These are phyloP conservation scores for Quercus gilva DNA, from an alignment of 306 rosid species.

Conservation along the genomic window DNA sequence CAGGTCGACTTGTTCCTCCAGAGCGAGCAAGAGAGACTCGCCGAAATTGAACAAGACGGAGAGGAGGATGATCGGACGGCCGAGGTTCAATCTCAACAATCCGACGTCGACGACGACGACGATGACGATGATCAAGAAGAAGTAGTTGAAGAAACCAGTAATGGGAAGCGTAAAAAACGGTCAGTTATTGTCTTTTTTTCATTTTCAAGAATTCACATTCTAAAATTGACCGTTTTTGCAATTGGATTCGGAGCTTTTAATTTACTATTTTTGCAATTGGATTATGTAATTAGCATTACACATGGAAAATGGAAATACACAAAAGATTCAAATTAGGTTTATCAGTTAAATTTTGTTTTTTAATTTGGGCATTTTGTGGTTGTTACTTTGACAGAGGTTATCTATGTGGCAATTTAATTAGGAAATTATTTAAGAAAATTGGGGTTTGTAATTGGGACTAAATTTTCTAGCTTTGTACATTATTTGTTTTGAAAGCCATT, in stretches of 20 bases:
- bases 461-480: conserved; percentile 9
- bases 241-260: neutral
- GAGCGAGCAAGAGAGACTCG: conserved; percentile 29
- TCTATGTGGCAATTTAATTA: neutral
- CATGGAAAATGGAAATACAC: neutral
- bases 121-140: conserved; percentile 18
- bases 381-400: too few species aligned
- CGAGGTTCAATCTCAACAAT: conserved; percentile 27
- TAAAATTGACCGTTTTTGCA: conserved; percentile 1
- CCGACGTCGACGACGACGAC: conserved; percentile 30
- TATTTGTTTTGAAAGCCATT: conserved; percentile 43
- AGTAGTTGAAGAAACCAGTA: conserved; percentile 32
- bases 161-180: conserved; percentile 48
- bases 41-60: conserved; percentile 14
- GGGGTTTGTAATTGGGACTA: conserved; percentile 22
- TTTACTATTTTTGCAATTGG: neutral
- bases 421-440: conserved; percentile 16
- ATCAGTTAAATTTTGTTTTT: neutral
- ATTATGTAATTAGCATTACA: neutral
- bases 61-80: conserved; percentile 12
- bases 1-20: conserved; percentile 76
- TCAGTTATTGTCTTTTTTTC: conserved; percentile 27
- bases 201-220: neutral
- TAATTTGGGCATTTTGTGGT: too few species aligned
- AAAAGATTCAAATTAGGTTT: neutral